Evolutionary conservation across 2,329 filamentous ascomycete species (phyloP).

Genomic region (Chaetomium strumarium): DNA sequence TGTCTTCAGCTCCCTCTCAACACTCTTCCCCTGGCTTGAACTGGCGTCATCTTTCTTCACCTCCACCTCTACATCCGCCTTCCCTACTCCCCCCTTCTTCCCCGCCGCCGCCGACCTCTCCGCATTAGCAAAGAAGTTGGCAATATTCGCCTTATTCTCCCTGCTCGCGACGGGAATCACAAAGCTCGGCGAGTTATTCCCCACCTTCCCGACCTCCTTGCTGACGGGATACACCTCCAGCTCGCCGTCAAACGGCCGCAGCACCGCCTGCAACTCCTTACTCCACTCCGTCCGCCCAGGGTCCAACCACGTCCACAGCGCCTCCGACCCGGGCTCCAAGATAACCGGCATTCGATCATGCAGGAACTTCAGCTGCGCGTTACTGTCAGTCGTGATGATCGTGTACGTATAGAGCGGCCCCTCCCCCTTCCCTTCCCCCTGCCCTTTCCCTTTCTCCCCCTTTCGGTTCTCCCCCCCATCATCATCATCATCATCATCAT

Average conservation of each 20-base stretch:
- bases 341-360: conserved; percentile 97
- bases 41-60: neutral
- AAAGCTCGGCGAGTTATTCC: conserved; percentile 81
- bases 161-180: conserved; percentile 76
- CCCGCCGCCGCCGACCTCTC: conserved; percentile 43
- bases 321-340: conserved; percentile 67
- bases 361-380: conserved; percentile 74
- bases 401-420: conserved; percentile 71
- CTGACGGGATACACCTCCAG: conserved; percentile 81
- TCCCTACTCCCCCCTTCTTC: conserved; percentile 29
- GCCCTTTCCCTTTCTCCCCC: conserved; percentile 11
- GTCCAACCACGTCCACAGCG: conserved; percentile 71
- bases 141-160: conserved; percentile 89
- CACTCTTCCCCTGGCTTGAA: neutral
- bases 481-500: neutral
- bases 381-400: conserved; percentile 86
- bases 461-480: too few relatives aligned
- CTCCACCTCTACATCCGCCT: conserved; percentile 21
- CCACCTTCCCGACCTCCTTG: conserved; percentile 89
- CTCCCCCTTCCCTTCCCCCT: conserved; percentile 46
- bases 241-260: conserved; percentile 74
- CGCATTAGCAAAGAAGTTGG: conserved; percentile 78
- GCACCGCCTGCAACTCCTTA: conserved; percentile 65
- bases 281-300: conserved; percentile 67
- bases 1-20: conserved; percentile 19